Percentiles rank a stretch among this genome's conserved stretches.
These are phyloP conservation scores for Diophrys appendiculata DNA, from an alignment of 73 alveolate genomes.

Conservation along the genomic window DNA sequence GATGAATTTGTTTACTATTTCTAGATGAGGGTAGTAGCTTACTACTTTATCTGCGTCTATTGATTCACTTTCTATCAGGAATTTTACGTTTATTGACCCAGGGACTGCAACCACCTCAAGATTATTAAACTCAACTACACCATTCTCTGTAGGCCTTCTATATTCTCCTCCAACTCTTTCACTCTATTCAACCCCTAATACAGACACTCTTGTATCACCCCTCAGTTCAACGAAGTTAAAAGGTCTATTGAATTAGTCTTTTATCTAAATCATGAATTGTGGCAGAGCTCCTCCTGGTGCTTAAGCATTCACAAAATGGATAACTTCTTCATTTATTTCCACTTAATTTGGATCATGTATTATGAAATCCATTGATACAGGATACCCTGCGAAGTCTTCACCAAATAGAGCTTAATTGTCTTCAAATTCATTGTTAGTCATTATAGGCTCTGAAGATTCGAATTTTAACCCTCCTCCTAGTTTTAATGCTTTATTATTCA, in stretches of 20 bases:
- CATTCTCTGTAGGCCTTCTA: not conserved
- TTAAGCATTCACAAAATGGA: not conserved
- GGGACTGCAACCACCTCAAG: not conserved
- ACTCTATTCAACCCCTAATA: not conserved
- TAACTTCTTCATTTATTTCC: not conserved
- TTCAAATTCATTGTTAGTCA: not conserved
- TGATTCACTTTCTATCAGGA: not conserved
- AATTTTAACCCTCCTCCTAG: constrained; percentile 21
- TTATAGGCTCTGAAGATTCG: not conserved
- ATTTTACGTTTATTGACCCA: constrained; percentile 8
- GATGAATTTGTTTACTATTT: not conserved
- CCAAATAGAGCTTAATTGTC: constrained; percentile 9
- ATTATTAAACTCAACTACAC: not conserved
- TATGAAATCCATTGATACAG: not conserved
- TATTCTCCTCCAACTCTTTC: constrained; percentile 1
- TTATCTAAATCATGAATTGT: not conserved
- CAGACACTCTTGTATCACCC: not conserved
- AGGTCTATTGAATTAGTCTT: not conserved
- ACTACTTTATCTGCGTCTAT: constrained; percentile 5
- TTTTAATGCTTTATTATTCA: not conserved
- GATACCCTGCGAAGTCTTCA: constrained; percentile 9
- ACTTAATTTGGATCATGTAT: not conserved
- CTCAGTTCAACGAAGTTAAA: not conserved
- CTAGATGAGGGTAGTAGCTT: not conserved
- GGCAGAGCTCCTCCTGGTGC: not conserved